These are phyloP conservation scores for Osmanthus fragrans DNA, from an alignment of 257 asterid genomes.

Conservation along the genomic window DNA sequence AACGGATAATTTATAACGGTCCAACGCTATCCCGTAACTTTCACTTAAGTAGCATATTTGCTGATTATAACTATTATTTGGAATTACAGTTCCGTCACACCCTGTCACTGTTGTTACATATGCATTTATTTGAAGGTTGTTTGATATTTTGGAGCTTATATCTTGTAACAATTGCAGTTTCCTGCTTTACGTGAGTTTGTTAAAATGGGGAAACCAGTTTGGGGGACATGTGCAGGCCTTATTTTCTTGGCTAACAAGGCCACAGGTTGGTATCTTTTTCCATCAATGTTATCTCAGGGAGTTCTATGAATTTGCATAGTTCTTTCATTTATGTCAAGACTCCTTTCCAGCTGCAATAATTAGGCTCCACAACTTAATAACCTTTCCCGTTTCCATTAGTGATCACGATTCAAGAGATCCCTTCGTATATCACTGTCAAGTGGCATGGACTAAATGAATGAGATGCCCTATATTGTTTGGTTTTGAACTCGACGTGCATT, in stretches of 20 bases:
- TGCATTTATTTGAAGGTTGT: neutral
- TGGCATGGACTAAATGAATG: neutral
- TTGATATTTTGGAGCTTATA: conserved; percentile 11
- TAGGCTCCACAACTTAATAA: neutral
- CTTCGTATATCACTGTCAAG: neutral
- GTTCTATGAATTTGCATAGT: conserved; percentile 5
- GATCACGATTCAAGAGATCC: neutral
- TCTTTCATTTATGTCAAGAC: neutral
- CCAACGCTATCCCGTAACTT: no score
- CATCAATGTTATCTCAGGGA: neutral
- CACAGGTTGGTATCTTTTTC: conserved; percentile 44
- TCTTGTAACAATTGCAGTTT: conserved; percentile 58
- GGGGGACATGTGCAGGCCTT: conserved; percentile 99
- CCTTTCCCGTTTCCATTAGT: neutral
- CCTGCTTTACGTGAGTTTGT: conserved; percentile 95
- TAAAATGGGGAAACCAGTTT: conserved; percentile 86
- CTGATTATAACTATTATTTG: neutral
- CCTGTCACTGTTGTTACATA: neutral
- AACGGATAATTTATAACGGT: no score
- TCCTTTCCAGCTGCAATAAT: neutral
- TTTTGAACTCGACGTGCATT: conserved; percentile 23
- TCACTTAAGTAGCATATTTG: neutral
- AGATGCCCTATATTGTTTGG: neutral
- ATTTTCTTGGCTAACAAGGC: conserved; percentile 92
- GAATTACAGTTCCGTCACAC: conserved; percentile 45